Evolutionary conservation across 2,329 filamentous ascomycete species (phyloP), one percentile per base, ranked within the genome.

Genomic region (Juglanconis juglandina): DNA sequence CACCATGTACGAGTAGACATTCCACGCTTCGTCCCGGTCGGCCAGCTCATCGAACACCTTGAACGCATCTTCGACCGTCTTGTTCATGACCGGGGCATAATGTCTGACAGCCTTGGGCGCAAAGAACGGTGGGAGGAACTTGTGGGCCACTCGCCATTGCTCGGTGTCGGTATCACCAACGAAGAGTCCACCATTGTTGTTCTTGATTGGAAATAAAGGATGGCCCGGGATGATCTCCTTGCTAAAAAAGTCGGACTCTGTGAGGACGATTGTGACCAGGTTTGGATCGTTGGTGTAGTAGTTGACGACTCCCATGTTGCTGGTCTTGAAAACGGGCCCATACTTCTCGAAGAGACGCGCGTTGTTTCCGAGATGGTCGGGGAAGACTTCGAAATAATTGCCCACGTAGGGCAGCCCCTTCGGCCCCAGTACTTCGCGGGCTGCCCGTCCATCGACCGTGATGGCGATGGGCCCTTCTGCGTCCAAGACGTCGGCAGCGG

Each of bases 51-150:
- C 79, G 37, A 81, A 80, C 1, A 81, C 77, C 5, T 72, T 73
- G 66, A 81, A 86, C 0, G 81, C 69, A 17, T 79, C 73, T 64
- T 84, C 78, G 2, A 83, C 76, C 0, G 79, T 80, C 51, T 75
- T 69, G 63, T 86, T 82, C 82, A 88, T 87, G 0, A 76, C 78
- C 0, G 84, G 83, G 0, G 82, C 78, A 62, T 87, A 87, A 65
- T 87, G 85, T 1, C 81, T 75, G 4, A 87, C 83, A 0, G 85
- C 85, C 66, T 84, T 86, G 37, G 84, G 84, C 0, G 79, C 79
- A 10, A 87, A 72, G 0, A 82, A 80, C 0, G 85, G 84, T 0
- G 85, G 83, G 0, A 87, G 65, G 69, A 87, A 88, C 68, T 87
- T 88, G 74, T 87, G 86, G 0, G 80, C 78, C 0, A 78, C 66